Percentiles rank a stretch among this genome's conserved stretches.
Evolutionary conservation across 257 asterid genomes (phyloP).

Genomic region (Solanum commersonii): DNA sequence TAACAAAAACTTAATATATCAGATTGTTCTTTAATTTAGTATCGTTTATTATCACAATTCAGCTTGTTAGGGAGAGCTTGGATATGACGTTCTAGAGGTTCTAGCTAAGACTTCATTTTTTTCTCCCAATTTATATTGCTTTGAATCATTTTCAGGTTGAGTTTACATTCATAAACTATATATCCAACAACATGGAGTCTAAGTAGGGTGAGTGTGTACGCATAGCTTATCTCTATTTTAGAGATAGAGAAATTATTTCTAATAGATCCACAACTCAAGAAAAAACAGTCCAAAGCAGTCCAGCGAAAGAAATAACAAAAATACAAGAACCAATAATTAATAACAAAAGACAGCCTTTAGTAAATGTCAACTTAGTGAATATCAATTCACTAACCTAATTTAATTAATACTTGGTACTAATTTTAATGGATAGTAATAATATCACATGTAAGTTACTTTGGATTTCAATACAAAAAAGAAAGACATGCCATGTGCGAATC

Average conservation of each 20-base stretch:
- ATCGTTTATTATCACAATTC: not conserved
- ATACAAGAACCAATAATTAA: too few relatives aligned
- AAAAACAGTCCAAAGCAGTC: not conserved
- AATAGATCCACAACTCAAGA: not conserved
- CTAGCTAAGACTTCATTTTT: not conserved
- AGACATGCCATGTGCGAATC: constrained; percentile 22
- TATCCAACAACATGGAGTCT: not conserved
- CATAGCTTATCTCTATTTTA: not conserved
- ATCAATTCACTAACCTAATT: not conserved
- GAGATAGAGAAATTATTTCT: not conserved
- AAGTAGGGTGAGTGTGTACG: not conserved
- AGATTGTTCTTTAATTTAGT: not conserved
- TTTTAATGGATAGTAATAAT: not conserved
- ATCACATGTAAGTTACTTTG: not conserved
- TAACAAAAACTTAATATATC: not conserved
- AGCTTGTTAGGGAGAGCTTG: not conserved
- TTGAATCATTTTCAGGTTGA: not conserved
- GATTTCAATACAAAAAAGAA: not conserved
- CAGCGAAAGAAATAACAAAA: not conserved
- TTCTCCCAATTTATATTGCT: too few relatives aligned
- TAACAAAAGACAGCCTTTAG: not conserved
- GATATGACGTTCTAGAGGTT: not conserved
- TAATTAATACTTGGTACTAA: not conserved
- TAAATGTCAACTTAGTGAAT: not conserved
- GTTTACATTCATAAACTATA: not conserved